Conservation (phyloP, 768 basidiomycete genomes). For the Agaricus blazei region DNA sequence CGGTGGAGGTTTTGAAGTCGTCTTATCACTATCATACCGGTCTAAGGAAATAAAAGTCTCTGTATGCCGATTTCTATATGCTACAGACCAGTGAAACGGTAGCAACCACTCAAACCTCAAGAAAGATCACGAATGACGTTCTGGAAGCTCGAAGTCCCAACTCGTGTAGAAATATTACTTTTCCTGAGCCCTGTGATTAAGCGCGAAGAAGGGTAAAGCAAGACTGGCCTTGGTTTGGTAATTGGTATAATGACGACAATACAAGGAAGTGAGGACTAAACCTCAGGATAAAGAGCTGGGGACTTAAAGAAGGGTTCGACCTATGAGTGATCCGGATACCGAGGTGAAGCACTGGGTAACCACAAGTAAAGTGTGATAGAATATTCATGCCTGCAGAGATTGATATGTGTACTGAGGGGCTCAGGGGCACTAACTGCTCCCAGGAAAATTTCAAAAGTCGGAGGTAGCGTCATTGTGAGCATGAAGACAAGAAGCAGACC, state of each 20-base stretch:
- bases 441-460: slow-evolving; percentile 15
- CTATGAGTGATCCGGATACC: not conserved
- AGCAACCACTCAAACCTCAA: not conserved
- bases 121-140: slow-evolving; percentile 2
- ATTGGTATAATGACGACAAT: not conserved
- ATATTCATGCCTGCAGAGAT: slow-evolving; percentile 22
- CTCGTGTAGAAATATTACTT: not conserved
- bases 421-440: not conserved
- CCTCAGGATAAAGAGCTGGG: not conserved
- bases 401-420: slow-evolving; percentile 21
- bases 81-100: not conserved
- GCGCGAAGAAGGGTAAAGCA: not conserved
- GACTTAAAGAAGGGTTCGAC: not conserved
- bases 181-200: not conserved
- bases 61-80: not conserved
- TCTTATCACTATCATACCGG: slow-evolving; percentile 1
- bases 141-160: not conserved
- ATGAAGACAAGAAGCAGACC: slow-evolving; percentile 17
- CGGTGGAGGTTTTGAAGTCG: not conserved
- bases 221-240: not conserved
- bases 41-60: slow-evolving; percentile 3
- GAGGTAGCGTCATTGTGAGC: slow-evolving; percentile 19
- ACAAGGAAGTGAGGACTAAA: not conserved
- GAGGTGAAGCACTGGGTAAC: not conserved
- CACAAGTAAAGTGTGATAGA: slow-evolving; percentile 13